These are phyloP conservation scores for Phtheirospermum japonicum DNA, from an alignment of 257 asterid species.

Conservation along the genomic window DNA sequence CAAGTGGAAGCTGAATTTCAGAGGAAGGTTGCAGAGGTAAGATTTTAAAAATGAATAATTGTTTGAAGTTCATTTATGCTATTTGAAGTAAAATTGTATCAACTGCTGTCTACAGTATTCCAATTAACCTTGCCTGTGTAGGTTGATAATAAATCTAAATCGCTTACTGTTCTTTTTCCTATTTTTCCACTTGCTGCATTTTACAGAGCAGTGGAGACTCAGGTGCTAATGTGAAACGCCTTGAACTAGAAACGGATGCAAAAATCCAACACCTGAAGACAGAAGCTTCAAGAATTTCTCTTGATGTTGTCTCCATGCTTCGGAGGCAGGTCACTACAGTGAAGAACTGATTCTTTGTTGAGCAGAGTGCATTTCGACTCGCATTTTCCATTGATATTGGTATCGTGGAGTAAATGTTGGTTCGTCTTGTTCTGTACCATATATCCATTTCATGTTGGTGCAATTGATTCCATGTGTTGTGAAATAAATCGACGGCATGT, in stretches of 20 bases:
- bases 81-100: neutral
- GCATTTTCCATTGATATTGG: too few species aligned
- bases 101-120: neutral
- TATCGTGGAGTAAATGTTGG: neutral
- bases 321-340: slow-evolving; percentile 79
- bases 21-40: slow-evolving; percentile 87
- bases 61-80: neutral
- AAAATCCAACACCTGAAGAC: slow-evolving; percentile 69
- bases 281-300: slow-evolving; percentile 68
- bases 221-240: slow-evolving; percentile 92
- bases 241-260: slow-evolving; percentile 68
- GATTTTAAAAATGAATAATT: neutral
- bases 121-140: too few species aligned
- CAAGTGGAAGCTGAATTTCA: slow-evolving; percentile 90
- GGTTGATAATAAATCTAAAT: neutral
- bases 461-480: neutral
- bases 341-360: slow-evolving; percentile 45
- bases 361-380: neutral
- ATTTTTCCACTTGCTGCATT: neutral
- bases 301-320: slow-evolving; percentile 80
- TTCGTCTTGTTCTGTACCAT: slow-evolving; percentile 1
- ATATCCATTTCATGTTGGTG: neutral
- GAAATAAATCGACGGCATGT: neutral
- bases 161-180: neutral
- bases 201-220: slow-evolving; percentile 62